Conservation (phyloP, 2,329 filamentous ascomycete genomes). For the Scedosporium minutisporum region DNA sequence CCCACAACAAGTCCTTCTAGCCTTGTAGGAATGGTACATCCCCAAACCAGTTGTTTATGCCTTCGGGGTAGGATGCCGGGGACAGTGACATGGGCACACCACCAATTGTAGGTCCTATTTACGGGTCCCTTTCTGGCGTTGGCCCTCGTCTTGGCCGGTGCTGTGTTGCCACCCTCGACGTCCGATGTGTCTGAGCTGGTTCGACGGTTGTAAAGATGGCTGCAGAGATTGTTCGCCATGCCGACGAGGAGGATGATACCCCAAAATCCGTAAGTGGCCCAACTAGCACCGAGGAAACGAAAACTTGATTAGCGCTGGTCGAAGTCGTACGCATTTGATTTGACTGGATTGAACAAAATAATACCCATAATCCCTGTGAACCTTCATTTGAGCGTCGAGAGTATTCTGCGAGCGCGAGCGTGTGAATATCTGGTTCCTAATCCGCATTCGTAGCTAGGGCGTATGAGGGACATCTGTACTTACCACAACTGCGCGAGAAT, state of each 20-base stretch:
- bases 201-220: not conserved
- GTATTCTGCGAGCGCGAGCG: too few species aligned
- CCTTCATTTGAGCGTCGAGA: not conserved
- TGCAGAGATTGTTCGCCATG: not conserved
- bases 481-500: too few species aligned
- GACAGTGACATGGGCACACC: conserved; percentile 10
- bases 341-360: not conserved
- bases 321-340: not conserved
- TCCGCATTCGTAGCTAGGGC: too few species aligned
- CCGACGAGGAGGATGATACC: not conserved
- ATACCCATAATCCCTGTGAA: not conserved
- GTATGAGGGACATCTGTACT: too few species aligned
- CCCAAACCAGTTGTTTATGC: conserved; percentile 10
- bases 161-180: not conserved
- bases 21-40: conserved; percentile 13
- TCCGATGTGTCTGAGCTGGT: not conserved
- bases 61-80: conserved; percentile 10
- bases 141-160: not conserved
- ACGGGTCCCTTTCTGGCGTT: not conserved
- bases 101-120: not conserved
- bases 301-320: too few species aligned
- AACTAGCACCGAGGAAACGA: not conserved
- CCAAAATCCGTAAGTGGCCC: not conserved
- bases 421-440: too few species aligned
- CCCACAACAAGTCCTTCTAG: conserved; percentile 11